Percentiles rank a stretch among this genome's conserved stretches.
phyloP scores from a whole-genome alignment of 2,329 filamentous ascomycete species.

The Pseudomassariella vexata region DNA sequence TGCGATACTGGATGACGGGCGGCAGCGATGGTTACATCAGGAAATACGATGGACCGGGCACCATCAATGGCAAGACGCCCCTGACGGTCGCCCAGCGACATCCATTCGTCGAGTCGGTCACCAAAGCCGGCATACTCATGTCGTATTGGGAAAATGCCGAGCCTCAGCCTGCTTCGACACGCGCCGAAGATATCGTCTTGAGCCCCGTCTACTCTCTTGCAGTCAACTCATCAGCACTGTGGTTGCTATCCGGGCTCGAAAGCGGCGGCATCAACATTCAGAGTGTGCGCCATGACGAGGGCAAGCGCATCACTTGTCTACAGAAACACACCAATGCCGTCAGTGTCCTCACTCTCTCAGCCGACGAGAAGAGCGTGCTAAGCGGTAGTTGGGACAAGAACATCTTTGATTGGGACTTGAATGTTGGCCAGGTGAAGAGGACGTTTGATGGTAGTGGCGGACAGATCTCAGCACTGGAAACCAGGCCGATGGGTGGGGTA shows the following conservation, averaged over 20 bases:
- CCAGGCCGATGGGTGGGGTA: constrained; percentile 69
- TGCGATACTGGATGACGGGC: constrained; percentile 91
- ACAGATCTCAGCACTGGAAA: constrained; percentile 85
- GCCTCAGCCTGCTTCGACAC: constrained; percentile 34
- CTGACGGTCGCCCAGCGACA: constrained; percentile 93
- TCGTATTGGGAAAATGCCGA: constrained; percentile 99
- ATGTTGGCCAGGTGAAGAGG: constrained; percentile 72
- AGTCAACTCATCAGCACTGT: constrained; percentile 81
- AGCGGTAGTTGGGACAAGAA: constrained; percentile 97
- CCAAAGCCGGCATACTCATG: constrained; percentile 88
- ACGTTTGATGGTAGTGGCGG: constrained; percentile 71
- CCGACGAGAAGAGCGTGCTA: constrained; percentile 80
- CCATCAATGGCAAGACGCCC: constrained; percentile 89
- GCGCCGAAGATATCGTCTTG: constrained; percentile 55
- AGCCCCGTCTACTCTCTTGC: constrained; percentile 94
- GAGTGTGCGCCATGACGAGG: constrained; percentile 89
- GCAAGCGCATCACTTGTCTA: constrained; percentile 77
- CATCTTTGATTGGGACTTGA: constrained; percentile 90
- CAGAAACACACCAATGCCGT: constrained; percentile 87
- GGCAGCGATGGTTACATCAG: constrained; percentile 93
- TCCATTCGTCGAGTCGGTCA: constrained; percentile 94
- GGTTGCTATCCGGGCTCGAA: constrained; percentile 86
- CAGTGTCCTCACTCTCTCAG: constrained; percentile 73
- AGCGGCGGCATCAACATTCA: constrained; percentile 91
- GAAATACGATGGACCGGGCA: constrained; percentile 93